These are phyloP conservation scores for Acer negundo DNA, from an alignment of 345 rosid species.

Conservation along the genomic window DNA sequence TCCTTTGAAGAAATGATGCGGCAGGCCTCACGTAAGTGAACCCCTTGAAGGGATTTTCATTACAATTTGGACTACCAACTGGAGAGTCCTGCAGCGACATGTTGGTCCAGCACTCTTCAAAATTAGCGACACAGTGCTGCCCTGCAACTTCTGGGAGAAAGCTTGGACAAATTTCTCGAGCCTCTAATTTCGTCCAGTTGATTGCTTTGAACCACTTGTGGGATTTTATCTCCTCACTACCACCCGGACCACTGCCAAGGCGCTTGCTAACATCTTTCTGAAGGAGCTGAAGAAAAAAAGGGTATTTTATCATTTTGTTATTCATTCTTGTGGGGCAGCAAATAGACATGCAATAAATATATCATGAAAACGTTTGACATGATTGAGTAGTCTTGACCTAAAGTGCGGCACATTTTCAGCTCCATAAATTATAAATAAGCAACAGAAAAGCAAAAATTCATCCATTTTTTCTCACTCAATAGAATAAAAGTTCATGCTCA, in stretches of 20 bases:
- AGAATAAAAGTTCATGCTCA: slow-evolving; percentile 1
- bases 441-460: neutral
- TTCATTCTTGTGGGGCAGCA: neutral
- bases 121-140: slow-evolving; percentile 50
- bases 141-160: slow-evolving; percentile 57
- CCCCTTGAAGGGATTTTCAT: slow-evolving; percentile 44
- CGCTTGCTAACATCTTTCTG: slow-evolving; percentile 49
- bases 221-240: slow-evolving; percentile 47
- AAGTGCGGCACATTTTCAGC: neutral
- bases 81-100: slow-evolving; percentile 54
- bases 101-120: slow-evolving; percentile 53
- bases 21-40: slow-evolving; percentile 50
- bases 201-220: slow-evolving; percentile 54
- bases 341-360: neutral
- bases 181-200: slow-evolving; percentile 55
- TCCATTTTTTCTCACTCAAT: neutral
- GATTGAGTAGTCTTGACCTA: neutral
- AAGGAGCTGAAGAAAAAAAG: slow-evolving; percentile 36
- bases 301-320: neutral
- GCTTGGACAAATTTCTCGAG: slow-evolving; percentile 48
- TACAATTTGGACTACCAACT: slow-evolving; percentile 48
- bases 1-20: slow-evolving; percentile 33
- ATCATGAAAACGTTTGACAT: neutral
- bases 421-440: neutral
- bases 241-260: slow-evolving; percentile 44